A percentile compares a stretch with the other conserved stretches of the same genome.
Evolutionary conservation across 345 rosid genomes (phyloP).

Genomic region (Gossypium anomalum): DNA sequence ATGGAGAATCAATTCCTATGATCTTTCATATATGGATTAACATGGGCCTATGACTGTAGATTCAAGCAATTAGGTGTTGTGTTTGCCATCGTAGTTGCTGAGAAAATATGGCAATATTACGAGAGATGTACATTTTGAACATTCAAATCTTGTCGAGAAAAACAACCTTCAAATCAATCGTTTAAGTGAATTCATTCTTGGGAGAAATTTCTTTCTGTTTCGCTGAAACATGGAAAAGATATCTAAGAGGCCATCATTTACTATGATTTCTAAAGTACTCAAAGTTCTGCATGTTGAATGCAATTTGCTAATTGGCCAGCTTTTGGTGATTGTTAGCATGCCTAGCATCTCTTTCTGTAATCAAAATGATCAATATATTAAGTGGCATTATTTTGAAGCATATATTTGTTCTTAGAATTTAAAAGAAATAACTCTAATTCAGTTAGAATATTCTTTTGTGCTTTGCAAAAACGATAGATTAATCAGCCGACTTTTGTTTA

Average conservation of each 20-base stretch:
- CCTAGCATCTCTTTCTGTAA: background rate
- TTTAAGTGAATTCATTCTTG: background rate
- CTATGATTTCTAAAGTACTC: background rate
- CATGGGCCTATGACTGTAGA: background rate
- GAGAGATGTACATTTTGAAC: no score
- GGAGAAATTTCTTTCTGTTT: background rate
- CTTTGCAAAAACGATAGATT: background rate
- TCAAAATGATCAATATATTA: background rate
- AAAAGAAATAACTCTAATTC: background rate
- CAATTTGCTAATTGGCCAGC: background rate
- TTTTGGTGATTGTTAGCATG: background rate
- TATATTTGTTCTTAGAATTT: background rate
- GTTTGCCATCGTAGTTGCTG: no score
- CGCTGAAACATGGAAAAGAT: background rate
- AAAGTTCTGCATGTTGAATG: background rate
- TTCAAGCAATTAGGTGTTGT: background rate
- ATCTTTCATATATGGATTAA: background rate
- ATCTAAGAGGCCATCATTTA: background rate
- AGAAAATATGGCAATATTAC: no score
- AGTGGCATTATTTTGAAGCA: background rate
- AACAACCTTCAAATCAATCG: background rate
- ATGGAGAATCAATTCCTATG: background rate
- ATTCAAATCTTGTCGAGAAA: no score
- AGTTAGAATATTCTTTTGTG: background rate
- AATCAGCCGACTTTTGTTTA: background rate